phyloP scores from a whole-genome alignment of 495 filamentous ascomycete genomes.

The Podospora didyma region DNA sequence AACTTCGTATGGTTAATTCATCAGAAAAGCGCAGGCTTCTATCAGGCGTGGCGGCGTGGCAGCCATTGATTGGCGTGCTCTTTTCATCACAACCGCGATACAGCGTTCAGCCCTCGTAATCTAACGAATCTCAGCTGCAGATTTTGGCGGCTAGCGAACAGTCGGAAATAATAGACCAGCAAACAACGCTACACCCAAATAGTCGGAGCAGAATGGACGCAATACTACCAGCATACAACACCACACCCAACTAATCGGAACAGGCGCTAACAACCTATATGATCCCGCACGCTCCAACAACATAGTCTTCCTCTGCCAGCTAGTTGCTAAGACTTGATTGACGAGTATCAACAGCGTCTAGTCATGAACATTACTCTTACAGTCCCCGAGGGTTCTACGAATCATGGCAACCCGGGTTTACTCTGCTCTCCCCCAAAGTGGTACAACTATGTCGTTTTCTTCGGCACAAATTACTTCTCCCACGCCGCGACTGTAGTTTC shows the following conservation, averaged over 20 bases:
- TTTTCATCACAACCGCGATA: neutral
- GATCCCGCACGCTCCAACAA: neutral
- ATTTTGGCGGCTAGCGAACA: neutral
- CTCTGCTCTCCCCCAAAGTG: constrained; percentile 9
- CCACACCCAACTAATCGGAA: neutral
- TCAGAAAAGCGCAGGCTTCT: neutral
- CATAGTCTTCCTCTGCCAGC: neutral
- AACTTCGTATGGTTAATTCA: neutral
- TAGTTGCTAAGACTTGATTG: neutral
- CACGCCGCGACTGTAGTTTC: constrained; percentile 6
- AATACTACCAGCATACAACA: neutral
- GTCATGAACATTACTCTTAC: constrained; percentile 8
- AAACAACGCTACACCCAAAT: neutral
- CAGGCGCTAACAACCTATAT: neutral
- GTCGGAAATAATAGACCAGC: neutral
- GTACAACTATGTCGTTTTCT: constrained; percentile 5
- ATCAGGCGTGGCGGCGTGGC: neutral
- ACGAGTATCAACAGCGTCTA: neutral
- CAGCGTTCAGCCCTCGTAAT: neutral
- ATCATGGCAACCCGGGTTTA: constrained; percentile 3
- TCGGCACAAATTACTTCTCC: constrained; percentile 4
- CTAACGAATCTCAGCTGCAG: neutral
- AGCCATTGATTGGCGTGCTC: neutral
- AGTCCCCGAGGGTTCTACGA: constrained; percentile 4
- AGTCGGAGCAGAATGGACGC: neutral